Evolutionary conservation across 192 early-diverging fungal genomes (phyloP), one percentile per base, ranked within the genome.

Genomic region (Coemansia sp.): DNA sequence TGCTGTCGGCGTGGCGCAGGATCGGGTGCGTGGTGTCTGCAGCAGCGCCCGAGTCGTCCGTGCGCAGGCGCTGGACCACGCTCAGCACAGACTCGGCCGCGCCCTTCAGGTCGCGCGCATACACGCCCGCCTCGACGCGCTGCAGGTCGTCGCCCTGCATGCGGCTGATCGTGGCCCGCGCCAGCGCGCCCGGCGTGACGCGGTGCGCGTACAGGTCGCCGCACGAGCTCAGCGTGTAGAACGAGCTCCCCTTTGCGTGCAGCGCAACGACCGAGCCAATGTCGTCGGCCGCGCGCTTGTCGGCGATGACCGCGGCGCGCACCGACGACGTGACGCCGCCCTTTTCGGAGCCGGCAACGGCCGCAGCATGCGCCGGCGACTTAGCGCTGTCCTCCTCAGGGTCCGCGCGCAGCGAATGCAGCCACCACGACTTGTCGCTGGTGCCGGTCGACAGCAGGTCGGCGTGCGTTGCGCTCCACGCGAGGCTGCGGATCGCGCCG

Each of bases 391-490:
- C 53, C 3, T 43, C 35, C 14, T n/a, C 62, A 11, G n/a, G 28
- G 23, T 32, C 54, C 0, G 50, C 45, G 19, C 70, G 68, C 61
- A 82, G 46, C 18, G 81, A 53, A 67, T 86, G 87, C 25, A 86
- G 74, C 51, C 85, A 73, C 73, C 82, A 83, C 21, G 80, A 53
- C 21, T 77, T 54, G 65, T 89, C 88, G 53, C 69, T 67, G 19
- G 83, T 80, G 1, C 79, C 88, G 0, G 84, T 86, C 0, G 86
- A 35, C 31, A 91, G 45, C 24, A 87, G 67, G 25, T 89, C 87
- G 30, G 77, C 74, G 67, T 90, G 87, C 0, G 85, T 84, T 14
- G 84, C 82, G 32, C 87, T 89, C 89, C 89, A 91, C 16, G 82
- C 66, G n/a, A 80, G 28, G 46, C 71, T 69, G 11, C 58, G 51